Base-by-base conservation (phyloP, 2,329 filamentous ascomycete genomes). In the Fusarium paranaense region DNA sequence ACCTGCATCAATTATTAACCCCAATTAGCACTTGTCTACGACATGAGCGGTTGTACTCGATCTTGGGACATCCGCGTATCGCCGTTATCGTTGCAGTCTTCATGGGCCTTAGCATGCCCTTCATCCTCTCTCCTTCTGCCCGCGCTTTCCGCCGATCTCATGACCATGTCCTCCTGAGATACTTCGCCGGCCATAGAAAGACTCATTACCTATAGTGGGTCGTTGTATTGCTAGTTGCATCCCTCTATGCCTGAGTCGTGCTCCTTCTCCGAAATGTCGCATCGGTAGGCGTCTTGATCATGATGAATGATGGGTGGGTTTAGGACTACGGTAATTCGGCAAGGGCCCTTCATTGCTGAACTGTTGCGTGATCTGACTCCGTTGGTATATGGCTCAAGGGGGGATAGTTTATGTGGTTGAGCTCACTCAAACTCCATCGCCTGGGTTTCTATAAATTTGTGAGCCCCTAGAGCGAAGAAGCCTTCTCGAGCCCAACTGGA, bases 1-100 rank as follows among this genome's bases (percentile, higher is more conserved):
- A 27, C 62, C 35, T 45, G 32, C 27, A 16, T n/a, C 10, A 64
- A 18, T n/a, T n/a, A 6, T n/a, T 16, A 64, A 22, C 47, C 52
- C 37, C 62, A 27, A 25, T 42, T 64, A 16, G 33, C 13, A n/a
- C 13, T 57, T 56, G 18, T 9, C 61, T 25, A 56, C 22, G 11
- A 16, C 25, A 30, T 30, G 37, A 30, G 50, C 32, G 50, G 61
- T 20, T 20, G 22, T 47, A 8, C 35, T 22, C 27, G 22, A 32
- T 64, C 35, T 27, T 9, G 6, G 27, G 37, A 35, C 25, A 45
- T 57, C 9, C 25, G 14, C 18, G 56, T 40, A n/a, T 9, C 20
- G 18, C 62, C 62, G 62, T 57, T 20, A 58, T 57, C 20, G 62
- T 64, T 64, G 27, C 50, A 64, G 25, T 57, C 33, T 45, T 58